phyloP scores from a whole-genome alignment of 2,329 filamentous ascomycete genomes.

The Neospermospora avenae region DNA sequence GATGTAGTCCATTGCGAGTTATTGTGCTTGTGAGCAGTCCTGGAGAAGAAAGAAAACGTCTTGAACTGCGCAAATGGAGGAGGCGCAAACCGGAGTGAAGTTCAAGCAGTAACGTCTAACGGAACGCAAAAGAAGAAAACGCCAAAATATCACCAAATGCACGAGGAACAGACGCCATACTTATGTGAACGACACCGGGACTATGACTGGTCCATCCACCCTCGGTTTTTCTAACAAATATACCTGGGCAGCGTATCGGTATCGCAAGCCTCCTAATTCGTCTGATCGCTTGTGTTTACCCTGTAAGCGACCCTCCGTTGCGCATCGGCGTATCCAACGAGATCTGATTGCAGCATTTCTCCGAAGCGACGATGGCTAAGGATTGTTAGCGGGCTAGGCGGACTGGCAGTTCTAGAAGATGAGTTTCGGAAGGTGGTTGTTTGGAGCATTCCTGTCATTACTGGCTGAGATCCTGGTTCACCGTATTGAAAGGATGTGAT shows the following conservation, averaged over 20 bases:
- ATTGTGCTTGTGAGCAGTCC: not conserved
- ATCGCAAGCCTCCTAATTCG: too few species aligned
- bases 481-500: not conserved
- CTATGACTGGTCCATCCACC: slow-evolving; percentile 1
- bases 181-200: not conserved
- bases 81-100: not conserved
- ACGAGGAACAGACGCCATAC: not conserved
- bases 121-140: not conserved
- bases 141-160: not conserved
- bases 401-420: not conserved
- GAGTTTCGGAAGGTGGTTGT: not conserved
- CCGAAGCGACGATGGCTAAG: not conserved
- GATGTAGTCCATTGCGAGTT: not conserved
- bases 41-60: too few species aligned
- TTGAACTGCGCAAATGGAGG: not conserved
- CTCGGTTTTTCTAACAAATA: not conserved
- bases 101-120: not conserved
- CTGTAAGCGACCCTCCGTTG: too few species aligned
- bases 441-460: not conserved
- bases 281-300: too few species aligned
- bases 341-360: slow-evolving; percentile 1
- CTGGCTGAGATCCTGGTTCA: not conserved
- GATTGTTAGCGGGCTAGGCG: not conserved
- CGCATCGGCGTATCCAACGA: not conserved
- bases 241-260: not conserved